Percentiles rank a stretch among this genome's conserved stretches.
phyloP scores from a whole-genome alignment of 352 stramenopile genomes.

The Plasmopara viticola region DNA sequence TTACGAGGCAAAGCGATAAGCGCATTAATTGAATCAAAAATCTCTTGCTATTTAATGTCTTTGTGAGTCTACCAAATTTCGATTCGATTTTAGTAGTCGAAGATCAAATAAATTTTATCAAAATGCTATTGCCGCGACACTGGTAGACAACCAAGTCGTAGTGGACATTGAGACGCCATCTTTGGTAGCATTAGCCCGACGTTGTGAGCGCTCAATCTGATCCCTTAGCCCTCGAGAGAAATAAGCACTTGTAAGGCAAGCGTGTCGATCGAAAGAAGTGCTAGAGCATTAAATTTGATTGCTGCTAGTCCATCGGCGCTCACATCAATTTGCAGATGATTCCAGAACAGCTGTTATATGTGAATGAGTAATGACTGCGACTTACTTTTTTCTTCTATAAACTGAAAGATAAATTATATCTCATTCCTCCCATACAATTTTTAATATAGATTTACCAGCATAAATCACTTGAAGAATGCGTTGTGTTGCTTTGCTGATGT shows the following conservation, averaged over 20 bases:
- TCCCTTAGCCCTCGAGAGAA: constrained; percentile 59
- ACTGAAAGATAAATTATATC: constrained; percentile 6
- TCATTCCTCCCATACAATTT: not conserved
- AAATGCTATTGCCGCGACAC: no score
- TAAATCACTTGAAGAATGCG: constrained; percentile 2
- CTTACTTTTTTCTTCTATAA: constrained; percentile 4
- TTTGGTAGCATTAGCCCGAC: constrained; percentile 58
- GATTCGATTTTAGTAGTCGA: constrained; percentile 15
- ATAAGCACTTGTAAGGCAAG: constrained; percentile 46
- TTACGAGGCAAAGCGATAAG: constrained; percentile 50
- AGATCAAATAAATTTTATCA: not conserved
- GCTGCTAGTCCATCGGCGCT: constrained; percentile 14
- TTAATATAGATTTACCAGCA: no score
- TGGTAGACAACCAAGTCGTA: not conserved
- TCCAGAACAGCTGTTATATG: constrained; percentile 9
- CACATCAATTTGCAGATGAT: constrained; percentile 5
- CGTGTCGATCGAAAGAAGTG: constrained; percentile 37
- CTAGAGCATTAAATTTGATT: constrained; percentile 6
- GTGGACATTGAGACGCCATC: constrained; percentile 65
- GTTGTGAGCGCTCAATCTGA: constrained; percentile 51
- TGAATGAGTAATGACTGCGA: not conserved
- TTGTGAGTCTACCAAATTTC: constrained; percentile 45
- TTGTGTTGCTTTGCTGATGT: constrained; percentile 8
- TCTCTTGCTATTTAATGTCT: constrained; percentile 50
- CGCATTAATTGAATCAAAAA: constrained; percentile 40